These are phyloP conservation scores for Barnettozyma populi DNA, from an alignment of 805 yeast genomes.

Conservation along the genomic window DNA sequence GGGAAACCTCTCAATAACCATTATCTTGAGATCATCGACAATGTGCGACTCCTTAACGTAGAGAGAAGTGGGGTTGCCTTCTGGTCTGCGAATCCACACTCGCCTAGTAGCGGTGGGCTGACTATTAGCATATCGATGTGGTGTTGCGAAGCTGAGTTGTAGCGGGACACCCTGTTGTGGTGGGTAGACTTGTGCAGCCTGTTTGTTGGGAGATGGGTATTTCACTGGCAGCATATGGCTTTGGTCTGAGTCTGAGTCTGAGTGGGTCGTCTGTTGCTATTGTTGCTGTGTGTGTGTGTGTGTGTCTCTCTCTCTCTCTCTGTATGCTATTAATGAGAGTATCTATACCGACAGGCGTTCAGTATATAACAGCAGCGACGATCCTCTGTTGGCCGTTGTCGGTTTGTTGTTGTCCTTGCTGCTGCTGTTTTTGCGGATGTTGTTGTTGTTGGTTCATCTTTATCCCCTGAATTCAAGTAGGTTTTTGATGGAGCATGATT, in stretches of 20 bases:
- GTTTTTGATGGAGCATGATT: no score
- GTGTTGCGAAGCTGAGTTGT: not conserved
- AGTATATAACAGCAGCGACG: no score
- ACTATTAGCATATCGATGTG: slow-evolving; percentile 6
- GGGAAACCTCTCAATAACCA: slow-evolving; percentile 60
- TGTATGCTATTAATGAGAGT: no score
- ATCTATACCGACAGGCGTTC: no score
- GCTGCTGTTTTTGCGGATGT: no score
- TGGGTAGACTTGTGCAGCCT: not conserved
- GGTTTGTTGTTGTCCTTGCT: no score
- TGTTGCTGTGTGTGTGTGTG: not conserved
- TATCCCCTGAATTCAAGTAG: no score
- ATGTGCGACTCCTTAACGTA: slow-evolving; percentile 56
- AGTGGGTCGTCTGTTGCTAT: not conserved
- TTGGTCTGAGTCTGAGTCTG: not conserved
- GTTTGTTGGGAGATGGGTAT: not conserved
- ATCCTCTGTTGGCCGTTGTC: no score
- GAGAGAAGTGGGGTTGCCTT: slow-evolving; percentile 65
- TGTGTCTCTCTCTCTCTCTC: no score
- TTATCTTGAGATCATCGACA: slow-evolving; percentile 75
- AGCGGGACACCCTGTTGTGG: not conserved
- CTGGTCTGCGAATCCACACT: slow-evolving; percentile 49
- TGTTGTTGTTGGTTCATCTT: no score
- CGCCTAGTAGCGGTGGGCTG: slow-evolving; percentile 26
- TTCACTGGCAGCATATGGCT: not conserved